A percentile compares a stretch with the other conserved stretches of the same genome.
phyloP scores from a whole-genome alignment of 2,329 filamentous ascomycete genomes.

The Trematosphaeria pertusa region DNA sequence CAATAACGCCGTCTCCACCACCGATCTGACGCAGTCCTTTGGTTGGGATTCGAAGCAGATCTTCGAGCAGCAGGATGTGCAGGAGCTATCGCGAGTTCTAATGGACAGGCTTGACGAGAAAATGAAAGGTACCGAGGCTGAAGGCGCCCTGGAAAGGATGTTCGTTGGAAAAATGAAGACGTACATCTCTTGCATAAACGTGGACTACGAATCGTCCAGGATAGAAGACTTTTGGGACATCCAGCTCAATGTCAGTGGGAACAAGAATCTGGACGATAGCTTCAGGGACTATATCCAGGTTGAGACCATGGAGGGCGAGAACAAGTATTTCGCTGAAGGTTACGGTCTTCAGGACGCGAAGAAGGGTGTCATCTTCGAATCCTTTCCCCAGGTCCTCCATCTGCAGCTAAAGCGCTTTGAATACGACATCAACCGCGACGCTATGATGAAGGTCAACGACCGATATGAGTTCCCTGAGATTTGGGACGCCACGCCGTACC shows the following conservation, averaged over 20 bases:
- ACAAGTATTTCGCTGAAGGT: constrained; percentile 95
- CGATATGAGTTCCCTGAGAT: constrained; percentile 87
- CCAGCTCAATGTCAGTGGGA: constrained; percentile 93
- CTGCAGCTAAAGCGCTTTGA: constrained; percentile 97
- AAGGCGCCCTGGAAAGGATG: constrained; percentile 86
- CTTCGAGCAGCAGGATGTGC: constrained; percentile 98
- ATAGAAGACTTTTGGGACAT: constrained; percentile 99
- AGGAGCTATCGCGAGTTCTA: constrained; percentile 92
- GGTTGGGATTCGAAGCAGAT: constrained; percentile 98
- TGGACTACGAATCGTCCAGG: constrained; percentile 94
- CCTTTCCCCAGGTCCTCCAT: constrained; percentile 92
- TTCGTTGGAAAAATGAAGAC: constrained; percentile 99
- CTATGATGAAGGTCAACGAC: constrained; percentile 99
- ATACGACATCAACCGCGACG: constrained; percentile 94
- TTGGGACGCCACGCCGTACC: constrained; percentile 84
- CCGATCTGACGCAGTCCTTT: constrained; percentile 93
- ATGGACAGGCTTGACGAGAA: constrained; percentile 97
- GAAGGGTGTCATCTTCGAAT: constrained; percentile 97
- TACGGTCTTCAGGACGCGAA: constrained; percentile 94
- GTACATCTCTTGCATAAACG: constrained; percentile 98
- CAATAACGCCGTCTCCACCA: constrained; percentile 82
- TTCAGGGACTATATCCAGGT: constrained; percentile 97
- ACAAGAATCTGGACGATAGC: constrained; percentile 90
- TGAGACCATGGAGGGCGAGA: constrained; percentile 96
- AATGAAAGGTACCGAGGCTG: constrained; percentile 95